Percentiles rank a stretch among this genome's conserved stretches.
Evolutionary conservation across 202 grass and related monocot species (phyloP).

Genomic region (Brachypodium distachyon): DNA sequence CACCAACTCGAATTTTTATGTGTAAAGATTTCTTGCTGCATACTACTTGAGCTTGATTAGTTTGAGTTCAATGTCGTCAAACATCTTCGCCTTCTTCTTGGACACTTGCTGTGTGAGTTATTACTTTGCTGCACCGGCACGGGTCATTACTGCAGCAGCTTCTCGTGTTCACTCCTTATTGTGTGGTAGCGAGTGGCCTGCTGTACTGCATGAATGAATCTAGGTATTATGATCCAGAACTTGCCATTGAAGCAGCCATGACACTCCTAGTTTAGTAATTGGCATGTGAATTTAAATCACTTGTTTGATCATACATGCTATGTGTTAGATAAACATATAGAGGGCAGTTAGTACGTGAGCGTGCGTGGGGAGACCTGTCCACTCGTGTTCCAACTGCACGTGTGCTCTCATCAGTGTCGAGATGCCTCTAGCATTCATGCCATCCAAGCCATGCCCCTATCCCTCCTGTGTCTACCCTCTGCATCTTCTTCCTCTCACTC

Average conservation of each 20-base stretch:
- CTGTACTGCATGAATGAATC: background rate
- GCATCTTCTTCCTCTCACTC: background rate
- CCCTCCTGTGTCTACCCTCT: background rate
- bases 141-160: background rate
- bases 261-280: background rate
- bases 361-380: too few species aligned
- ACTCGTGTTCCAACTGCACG: too few species aligned
- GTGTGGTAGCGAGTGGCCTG: background rate
- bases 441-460: background rate
- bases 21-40: background rate
- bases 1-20: too few species aligned
- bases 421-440: background rate
- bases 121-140: background rate
- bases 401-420: background rate
- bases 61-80: background rate
- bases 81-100: background rate
- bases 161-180: background rate
- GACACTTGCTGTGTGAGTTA: background rate
- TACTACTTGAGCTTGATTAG: background rate
- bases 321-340: background rate
- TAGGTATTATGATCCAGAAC: background rate
- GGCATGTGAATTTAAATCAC: background rate
- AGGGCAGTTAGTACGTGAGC: too few species aligned
- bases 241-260: background rate
- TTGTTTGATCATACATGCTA: background rate